Conservation (phyloP, 208 protist genomes). For the Trypanosoma caninum region DNA sequence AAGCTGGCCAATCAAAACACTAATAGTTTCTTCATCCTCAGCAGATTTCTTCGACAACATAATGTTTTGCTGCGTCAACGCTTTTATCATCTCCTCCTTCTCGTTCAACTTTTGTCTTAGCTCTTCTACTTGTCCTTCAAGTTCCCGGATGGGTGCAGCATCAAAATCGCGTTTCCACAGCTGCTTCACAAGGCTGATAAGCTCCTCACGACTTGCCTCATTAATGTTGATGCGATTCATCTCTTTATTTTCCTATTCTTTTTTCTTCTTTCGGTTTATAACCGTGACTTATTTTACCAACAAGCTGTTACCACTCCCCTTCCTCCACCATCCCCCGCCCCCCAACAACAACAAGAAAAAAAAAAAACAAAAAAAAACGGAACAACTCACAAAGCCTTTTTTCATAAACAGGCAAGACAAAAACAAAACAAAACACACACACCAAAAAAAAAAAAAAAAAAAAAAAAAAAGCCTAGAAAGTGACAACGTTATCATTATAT, state of each 20-base stretch:
- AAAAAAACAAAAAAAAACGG: too few relatives aligned
- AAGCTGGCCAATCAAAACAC: conserved; percentile 54
- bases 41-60: conserved; percentile 64
- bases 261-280: not conserved
- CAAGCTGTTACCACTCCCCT: too few relatives aligned
- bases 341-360: too few relatives aligned
- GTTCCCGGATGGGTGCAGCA: conserved; percentile 23
- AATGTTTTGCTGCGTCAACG: conserved; percentile 45
- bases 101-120: conserved; percentile 46
- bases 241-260: not conserved
- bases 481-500: too few relatives aligned
- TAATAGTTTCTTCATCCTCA: conserved; percentile 75
- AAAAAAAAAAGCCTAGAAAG: too few relatives aligned
- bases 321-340: too few relatives aligned
- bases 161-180: conserved; percentile 25
- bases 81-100: conserved; percentile 51
- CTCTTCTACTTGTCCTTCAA: conserved; percentile 37
- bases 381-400: too few relatives aligned
- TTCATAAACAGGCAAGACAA: too few relatives aligned
- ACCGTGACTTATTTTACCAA: too few relatives aligned
- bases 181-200: conserved; percentile 55
- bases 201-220: conserved; percentile 41
- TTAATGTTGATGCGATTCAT: conserved; percentile 17
- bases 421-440: too few relatives aligned
- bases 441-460: too few relatives aligned